A percentile compares a stretch with the other conserved stretches of the same genome.
These are phyloP conservation scores for Thielaviopsis punctulata DNA, from an alignment of 2,329 filamentous ascomycete genomes.

Conservation along the genomic window DNA sequence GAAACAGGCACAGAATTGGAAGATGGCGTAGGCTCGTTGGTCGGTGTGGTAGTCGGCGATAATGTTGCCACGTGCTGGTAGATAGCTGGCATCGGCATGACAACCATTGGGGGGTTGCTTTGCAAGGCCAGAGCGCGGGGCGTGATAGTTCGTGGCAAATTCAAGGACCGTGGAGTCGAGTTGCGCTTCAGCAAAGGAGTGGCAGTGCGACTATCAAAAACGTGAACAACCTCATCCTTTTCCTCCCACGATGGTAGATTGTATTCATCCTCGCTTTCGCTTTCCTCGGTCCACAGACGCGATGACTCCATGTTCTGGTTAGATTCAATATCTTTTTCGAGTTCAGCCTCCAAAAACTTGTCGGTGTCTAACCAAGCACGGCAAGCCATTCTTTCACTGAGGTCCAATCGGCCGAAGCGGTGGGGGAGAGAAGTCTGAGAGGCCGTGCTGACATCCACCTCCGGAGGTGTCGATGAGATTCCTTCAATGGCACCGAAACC, in stretches of 20 bases:
- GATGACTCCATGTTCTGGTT: background rate
- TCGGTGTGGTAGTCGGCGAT: no score
- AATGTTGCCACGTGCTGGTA: no score
- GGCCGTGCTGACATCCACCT: background rate
- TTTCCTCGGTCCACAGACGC: background rate
- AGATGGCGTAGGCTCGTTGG: no score
- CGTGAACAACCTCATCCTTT: conserved; percentile 13
- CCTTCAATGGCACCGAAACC: conserved; percentile 29
- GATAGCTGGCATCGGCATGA: background rate
- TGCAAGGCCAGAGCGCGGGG: background rate
- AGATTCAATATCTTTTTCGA: background rate
- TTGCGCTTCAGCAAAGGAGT: conserved; percentile 6
- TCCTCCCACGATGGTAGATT: conserved; percentile 12
- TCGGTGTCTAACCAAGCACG: background rate
- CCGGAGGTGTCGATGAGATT: conserved; percentile 13
- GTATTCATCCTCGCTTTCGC: conserved; percentile 7
- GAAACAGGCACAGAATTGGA: background rate
- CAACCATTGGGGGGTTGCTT: background rate
- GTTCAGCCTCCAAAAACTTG: background rate
- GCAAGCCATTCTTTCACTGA: background rate
- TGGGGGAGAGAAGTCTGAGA: conserved; percentile 1
- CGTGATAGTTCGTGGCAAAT: background rate
- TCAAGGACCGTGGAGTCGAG: conserved; percentile 5
- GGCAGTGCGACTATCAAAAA: background rate
- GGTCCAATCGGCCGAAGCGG: background rate